Evolutionary conservation across 2,329 filamentous ascomycete genomes (phyloP).

Genomic region (Alternaria gaisen): DNA sequence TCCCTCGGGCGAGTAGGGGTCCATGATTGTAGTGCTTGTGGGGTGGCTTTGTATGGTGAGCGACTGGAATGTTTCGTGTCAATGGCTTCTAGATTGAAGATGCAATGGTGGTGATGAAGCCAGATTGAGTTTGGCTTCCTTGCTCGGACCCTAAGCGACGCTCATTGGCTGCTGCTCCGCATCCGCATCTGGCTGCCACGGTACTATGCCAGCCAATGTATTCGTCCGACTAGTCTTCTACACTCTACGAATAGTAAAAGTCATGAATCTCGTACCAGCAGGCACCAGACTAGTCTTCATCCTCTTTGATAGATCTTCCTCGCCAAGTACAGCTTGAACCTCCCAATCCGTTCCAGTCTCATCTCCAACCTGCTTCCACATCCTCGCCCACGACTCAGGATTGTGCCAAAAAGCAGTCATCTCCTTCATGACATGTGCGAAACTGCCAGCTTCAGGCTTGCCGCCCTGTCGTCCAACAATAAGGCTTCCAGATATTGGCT

Average conservation of each 20-base stretch:
- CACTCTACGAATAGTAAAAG: constrained; percentile 36
- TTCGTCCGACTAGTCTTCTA: constrained; percentile 6
- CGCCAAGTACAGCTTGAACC: constrained; percentile 39
- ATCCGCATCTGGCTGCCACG: background rate
- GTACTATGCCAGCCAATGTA: background rate
- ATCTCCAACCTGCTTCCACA: constrained; percentile 53
- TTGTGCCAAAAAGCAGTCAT: constrained; percentile 50
- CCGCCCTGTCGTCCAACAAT: constrained; percentile 54
- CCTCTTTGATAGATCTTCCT: constrained; percentile 34
- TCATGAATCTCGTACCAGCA: constrained; percentile 36
- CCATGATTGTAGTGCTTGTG: constrained; percentile 42
- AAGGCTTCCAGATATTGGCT: constrained; percentile 44
- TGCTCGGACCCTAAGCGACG: constrained; percentile 32
- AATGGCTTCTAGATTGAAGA: constrained; percentile 15
- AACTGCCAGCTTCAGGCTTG: constrained; percentile 38
- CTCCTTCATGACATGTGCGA: constrained; percentile 24
- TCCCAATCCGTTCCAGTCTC: constrained; percentile 51
- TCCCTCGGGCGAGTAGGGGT: constrained; percentile 71
- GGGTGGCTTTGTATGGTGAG: background rate
- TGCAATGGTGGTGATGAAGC: constrained; percentile 37
- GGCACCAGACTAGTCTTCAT: constrained; percentile 32
- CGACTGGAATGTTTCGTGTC: constrained; percentile 8
- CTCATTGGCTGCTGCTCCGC: constrained; percentile 32
- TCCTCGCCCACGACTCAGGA: constrained; percentile 43
- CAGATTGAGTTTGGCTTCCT: constrained; percentile 45